Conservation (phyloP, 306 rosid species). For the Fragaria iinumae region DNA sequence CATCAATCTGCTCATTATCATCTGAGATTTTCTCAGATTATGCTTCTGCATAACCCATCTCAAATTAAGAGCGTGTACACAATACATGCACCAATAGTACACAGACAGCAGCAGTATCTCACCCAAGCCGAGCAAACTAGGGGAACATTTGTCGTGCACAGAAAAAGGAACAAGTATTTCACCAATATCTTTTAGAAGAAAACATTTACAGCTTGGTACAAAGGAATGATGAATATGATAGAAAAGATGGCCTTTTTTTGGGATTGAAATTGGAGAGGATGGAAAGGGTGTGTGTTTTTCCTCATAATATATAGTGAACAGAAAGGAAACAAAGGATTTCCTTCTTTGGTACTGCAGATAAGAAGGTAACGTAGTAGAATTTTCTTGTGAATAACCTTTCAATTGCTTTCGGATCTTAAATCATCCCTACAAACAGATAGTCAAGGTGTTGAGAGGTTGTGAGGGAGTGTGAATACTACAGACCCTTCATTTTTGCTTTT, state of each 20-base stretch:
- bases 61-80: background rate
- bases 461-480: background rate
- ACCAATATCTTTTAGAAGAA: background rate
- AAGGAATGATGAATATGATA: background rate
- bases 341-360: background rate
- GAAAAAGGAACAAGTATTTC: background rate
- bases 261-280: background rate
- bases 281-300: background rate
- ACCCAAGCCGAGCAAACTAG: background rate
- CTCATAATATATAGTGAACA: background rate
- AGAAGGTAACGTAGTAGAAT: background rate
- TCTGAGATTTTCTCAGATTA: background rate
- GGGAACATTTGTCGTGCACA: background rate
- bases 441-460: background rate
- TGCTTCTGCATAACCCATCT: background rate
- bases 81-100: background rate
- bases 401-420: background rate
- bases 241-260: background rate
- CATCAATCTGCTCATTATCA: background rate
- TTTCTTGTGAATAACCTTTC: background rate
- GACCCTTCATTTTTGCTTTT: background rate
- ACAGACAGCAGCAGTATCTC: background rate
- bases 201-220: background rate
- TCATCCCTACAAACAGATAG: background rate
- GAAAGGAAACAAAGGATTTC: background rate